Evolutionary conservation across 495 filamentous ascomycete genomes (phyloP).

Genomic region (Alectoria sarmentosa): DNA sequence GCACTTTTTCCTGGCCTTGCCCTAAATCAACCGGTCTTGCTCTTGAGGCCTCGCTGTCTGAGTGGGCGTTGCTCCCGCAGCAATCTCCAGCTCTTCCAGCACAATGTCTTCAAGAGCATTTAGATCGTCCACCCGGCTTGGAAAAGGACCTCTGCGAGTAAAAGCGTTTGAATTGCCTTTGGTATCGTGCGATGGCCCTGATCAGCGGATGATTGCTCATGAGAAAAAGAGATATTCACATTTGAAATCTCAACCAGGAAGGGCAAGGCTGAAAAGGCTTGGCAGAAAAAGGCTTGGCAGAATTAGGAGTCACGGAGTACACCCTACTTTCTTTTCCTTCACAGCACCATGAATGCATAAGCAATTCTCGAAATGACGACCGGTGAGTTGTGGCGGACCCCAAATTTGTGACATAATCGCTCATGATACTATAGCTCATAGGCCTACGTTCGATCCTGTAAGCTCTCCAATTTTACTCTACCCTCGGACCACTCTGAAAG

Average conservation of each 20-base stretch:
- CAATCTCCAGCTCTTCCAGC: neutral
- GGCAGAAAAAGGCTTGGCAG: too few species aligned
- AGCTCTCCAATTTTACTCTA: neutral
- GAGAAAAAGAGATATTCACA: too few species aligned
- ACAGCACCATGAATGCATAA: neutral
- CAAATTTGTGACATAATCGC: neutral
- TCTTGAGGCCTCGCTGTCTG: neutral
- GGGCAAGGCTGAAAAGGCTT: too few species aligned
- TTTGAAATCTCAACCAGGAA: too few species aligned
- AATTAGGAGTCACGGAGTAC: neutral
- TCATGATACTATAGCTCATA: constrained; percentile 21
- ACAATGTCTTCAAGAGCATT: neutral
- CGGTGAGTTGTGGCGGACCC: neutral
- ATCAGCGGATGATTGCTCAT: too few species aligned
- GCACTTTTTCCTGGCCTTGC: too few species aligned
- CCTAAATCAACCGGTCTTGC: too few species aligned
- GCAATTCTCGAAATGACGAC: neutral
- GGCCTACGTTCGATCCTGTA: constrained; percentile 30
- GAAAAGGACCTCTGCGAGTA: neutral
- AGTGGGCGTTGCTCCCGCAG: neutral
- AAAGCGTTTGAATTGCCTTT: too few species aligned
- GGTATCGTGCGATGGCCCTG: neutral
- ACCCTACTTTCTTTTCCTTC: neutral
- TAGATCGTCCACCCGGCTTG: neutral
- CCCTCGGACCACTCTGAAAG: neutral